Evolutionary conservation across 108 stramenopile genomes (phyloP).

Genomic region (Nannochloropsis gaditana): DNA sequence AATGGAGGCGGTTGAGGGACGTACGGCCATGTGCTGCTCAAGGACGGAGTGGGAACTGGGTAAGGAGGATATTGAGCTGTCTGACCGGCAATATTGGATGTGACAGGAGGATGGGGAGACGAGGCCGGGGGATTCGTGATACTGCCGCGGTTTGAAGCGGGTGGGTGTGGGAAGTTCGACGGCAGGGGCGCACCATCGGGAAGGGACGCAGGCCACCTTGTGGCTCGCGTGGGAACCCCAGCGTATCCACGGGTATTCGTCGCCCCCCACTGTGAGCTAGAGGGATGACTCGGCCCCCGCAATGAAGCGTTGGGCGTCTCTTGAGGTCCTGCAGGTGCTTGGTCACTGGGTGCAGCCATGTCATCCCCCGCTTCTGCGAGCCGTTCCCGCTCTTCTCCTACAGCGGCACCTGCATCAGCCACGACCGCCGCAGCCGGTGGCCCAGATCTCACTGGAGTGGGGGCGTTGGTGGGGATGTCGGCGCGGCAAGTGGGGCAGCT

Average conservation of each 20-base stretch:
- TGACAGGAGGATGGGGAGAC: background rate
- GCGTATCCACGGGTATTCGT: no score
- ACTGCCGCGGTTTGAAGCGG: background rate
- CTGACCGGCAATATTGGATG: background rate
- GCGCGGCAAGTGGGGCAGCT: constrained; percentile 90
- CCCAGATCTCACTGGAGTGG: constrained; percentile 11
- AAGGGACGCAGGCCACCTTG: background rate
- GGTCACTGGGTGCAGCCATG: background rate
- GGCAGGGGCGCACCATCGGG: background rate
- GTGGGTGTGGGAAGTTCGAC: background rate
- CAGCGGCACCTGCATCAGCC: constrained; percentile 14
- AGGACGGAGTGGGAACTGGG: no score
- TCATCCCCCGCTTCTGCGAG: constrained; percentile 17
- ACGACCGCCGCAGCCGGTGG: constrained; percentile 22
- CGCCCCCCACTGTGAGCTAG: no score
- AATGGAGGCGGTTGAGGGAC: no score
- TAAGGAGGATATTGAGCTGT: no score
- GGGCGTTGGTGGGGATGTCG: constrained; percentile 65
- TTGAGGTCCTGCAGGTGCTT: constrained; percentile 3
- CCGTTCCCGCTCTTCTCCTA: constrained; percentile 16
- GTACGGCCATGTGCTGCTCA: no score
- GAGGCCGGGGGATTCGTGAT: background rate
- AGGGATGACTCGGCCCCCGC: background rate
- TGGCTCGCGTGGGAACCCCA: no score
- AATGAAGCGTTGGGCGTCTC: background rate